Conservation (phyloP, 768 basidiomycete genomes). For the Cystofilobasidium bisporidii region DNA sequence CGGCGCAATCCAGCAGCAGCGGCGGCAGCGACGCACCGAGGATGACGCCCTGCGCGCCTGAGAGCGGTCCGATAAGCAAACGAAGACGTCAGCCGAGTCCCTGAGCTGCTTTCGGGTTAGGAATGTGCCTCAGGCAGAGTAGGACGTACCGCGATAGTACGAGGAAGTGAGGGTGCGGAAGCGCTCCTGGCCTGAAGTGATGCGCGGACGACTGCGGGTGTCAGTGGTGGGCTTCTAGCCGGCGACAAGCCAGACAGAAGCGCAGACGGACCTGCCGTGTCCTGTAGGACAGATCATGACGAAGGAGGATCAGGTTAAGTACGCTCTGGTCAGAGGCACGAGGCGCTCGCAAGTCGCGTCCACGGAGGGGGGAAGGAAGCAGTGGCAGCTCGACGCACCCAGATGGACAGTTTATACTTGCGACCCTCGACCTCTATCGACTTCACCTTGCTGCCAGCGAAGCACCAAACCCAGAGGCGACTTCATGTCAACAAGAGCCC, state of each 20-base stretch:
- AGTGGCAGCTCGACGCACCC: conserved; percentile 51
- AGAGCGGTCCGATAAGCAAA: too few species aligned
- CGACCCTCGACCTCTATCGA: conserved; percentile 30
- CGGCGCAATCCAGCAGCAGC: not conserved
- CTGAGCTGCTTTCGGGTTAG: too few species aligned
- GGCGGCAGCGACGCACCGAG: conserved; percentile 37
- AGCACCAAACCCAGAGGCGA: not conserved
- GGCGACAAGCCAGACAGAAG: too few species aligned
- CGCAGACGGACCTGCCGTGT: conserved; percentile 11
- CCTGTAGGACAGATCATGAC: too few species aligned
- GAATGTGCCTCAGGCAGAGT: too few species aligned
- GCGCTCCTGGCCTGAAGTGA: conserved; percentile 93
- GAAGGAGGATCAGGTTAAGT: too few species aligned
- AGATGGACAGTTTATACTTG: conserved; percentile 73
- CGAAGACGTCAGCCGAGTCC: too few species aligned
- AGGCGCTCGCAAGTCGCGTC: too few species aligned
- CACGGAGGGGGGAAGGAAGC: too few species aligned
- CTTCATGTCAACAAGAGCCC: too few species aligned
- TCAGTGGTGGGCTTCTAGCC: too few species aligned
- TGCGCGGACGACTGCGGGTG: conserved; percentile 54
- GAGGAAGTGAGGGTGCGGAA: conserved; percentile 91
- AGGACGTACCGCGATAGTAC: conserved; percentile 59
- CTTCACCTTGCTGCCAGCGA: conserved; percentile 20
- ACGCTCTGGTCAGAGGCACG: too few species aligned
- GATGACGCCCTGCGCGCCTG: conserved; percentile 44